Evolutionary conservation across 495 filamentous ascomycete species (phyloP).

Genomic region (Penicillium desertorum): DNA sequence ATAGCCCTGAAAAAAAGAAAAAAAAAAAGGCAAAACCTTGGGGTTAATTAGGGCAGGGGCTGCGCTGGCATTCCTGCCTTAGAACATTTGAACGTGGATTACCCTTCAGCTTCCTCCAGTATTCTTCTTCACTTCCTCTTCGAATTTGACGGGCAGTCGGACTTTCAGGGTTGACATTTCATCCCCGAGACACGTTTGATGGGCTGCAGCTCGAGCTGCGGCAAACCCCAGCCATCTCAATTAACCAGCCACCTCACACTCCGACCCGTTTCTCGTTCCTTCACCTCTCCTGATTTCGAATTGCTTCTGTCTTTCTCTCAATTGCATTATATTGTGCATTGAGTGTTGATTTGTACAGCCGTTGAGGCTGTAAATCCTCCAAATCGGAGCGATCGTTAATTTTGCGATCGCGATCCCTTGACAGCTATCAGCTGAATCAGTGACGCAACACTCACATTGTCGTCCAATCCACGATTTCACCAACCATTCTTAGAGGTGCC

Average conservation of each 20-base stretch:
- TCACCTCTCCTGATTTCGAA: conserved; percentile 8
- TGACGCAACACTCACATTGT: conserved; percentile 37
- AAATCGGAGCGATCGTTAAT: conserved; percentile 7
- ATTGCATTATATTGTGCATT: conserved; percentile 13
- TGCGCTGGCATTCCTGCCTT: background rate
- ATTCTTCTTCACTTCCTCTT: background rate
- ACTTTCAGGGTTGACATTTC: conserved; percentile 14
- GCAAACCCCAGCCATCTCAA: conserved; percentile 34
- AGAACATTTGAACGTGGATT: background rate
- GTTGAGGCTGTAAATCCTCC: conserved; percentile 1
- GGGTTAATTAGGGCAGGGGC: background rate
- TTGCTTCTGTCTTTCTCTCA: conserved; percentile 1
- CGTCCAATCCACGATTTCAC: conserved; percentile 25
- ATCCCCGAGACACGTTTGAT: conserved; percentile 31
- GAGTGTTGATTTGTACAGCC: conserved; percentile 9
- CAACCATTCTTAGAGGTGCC: conserved; percentile 41
- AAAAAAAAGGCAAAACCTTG: background rate
- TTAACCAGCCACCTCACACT: conserved; percentile 36
- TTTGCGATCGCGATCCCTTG: conserved; percentile 18
- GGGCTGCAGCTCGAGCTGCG: conserved; percentile 28
- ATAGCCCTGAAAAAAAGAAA: background rate
- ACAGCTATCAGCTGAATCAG: conserved; percentile 13
- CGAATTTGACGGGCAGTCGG: background rate
- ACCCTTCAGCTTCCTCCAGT: background rate
- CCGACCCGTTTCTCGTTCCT: conserved; percentile 9